phyloP scores from a whole-genome alignment of 768 basidiomycete genomes.

The Terana coerulea region DNA sequence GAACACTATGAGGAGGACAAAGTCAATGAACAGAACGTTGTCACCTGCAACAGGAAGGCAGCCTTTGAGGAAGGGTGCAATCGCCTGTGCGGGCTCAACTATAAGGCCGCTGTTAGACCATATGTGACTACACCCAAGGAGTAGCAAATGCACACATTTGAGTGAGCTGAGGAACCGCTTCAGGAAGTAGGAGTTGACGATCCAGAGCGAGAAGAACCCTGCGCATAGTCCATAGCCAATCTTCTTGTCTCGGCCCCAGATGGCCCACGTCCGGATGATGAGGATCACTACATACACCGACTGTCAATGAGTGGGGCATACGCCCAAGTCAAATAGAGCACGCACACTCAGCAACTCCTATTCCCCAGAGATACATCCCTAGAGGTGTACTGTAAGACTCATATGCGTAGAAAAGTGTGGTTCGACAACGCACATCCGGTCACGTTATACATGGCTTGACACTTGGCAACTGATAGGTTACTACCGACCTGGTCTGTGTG shows the following conservation, averaged over 20 bases:
- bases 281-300: not conserved
- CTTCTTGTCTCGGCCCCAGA: slow-evolving; percentile 1
- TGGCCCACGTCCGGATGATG: slow-evolving; percentile 9
- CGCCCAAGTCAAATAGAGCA: not conserved
- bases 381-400: not conserved
- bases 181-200: slow-evolving; percentile 4
- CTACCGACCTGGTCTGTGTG: slow-evolving; percentile 2
- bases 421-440: slow-evolving; percentile 1
- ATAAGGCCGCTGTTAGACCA: not conserved
- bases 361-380: slow-evolving; percentile 3
- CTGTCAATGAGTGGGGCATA: not conserved
- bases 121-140: no score
- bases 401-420: not conserved
- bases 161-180: slow-evolving; percentile 9
- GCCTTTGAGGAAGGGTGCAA: not conserved
- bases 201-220: not conserved
- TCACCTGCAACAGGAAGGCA: slow-evolving; percentile 2
- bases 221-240: not conserved
- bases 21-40: slow-evolving; percentile 6
- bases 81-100: not conserved
- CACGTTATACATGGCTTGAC: not conserved
- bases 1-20: slow-evolving; percentile 6
- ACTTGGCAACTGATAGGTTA: not conserved
- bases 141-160: not conserved
- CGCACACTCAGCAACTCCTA: not conserved